Evolutionary conservation across 2,329 filamentous ascomycete species (phyloP).

Genomic region (Gaeumannomyces tritici): DNA sequence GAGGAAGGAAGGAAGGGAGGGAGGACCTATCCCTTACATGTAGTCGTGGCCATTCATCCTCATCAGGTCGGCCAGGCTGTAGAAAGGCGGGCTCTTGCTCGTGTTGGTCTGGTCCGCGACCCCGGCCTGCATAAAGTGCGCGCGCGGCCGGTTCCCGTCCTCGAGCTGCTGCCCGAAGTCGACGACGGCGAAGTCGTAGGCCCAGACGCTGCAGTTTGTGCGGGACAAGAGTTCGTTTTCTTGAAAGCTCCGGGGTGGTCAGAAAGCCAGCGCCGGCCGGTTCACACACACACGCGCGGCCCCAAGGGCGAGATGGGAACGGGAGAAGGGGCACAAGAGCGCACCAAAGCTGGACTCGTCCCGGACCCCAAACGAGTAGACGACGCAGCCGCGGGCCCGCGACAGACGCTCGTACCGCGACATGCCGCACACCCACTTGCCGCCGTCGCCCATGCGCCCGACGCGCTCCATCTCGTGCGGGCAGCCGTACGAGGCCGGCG

Average conservation of each 20-base stretch:
- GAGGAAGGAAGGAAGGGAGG: too few species aligned
- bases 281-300: too few species aligned
- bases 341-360: conserved; percentile 24
- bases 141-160: conserved; percentile 12
- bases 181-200: conserved; percentile 26
- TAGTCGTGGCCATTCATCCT: conserved; percentile 25
- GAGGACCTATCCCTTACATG: conserved; percentile 11
- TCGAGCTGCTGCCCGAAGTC: conserved; percentile 20
- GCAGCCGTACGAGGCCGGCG: conserved; percentile 26
- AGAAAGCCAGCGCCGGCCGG: too few species aligned
- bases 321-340: background rate
- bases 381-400: conserved; percentile 15
- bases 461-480: conserved; percentile 29
- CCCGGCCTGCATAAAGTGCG: conserved; percentile 22
- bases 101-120: conserved; percentile 18
- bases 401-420: conserved; percentile 20
- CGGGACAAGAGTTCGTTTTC: conserved; percentile 25
- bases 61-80: conserved; percentile 25
- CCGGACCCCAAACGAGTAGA: conserved; percentile 28
- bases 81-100: conserved; percentile 17
- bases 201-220: conserved; percentile 26
- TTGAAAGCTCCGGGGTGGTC: background rate
- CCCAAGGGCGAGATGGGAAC: too few species aligned
- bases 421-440: conserved; percentile 33
- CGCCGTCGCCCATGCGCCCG: conserved; percentile 28